Base-by-base conservation (phyloP, 208 protist genomes). In the Wallacemonas sp. region DNA sequence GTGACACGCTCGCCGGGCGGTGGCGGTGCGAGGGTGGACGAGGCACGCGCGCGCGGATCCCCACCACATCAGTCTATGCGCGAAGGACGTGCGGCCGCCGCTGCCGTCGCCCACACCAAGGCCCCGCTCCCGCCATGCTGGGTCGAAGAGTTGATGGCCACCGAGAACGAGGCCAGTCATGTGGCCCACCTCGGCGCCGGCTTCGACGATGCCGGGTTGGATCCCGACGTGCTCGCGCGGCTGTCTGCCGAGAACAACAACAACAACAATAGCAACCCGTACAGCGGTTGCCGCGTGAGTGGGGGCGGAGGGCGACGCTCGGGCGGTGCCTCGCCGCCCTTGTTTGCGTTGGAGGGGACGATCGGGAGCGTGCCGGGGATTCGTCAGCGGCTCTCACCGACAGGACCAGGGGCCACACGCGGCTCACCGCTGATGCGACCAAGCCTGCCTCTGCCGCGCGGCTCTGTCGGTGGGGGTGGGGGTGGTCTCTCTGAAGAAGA, bases 81-180 rank as follows among this genome's bases (percentile, higher is more conserved):
- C 20, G 10, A 59, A 8, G 55, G 18, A 36, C 23, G 28, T 26
- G 26, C 25, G 33, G 55, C 44, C n/a, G 22, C 10, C 16, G n/a
- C 11, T 22, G 44, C n/a, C 16, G n/a, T 18, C 0, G 44, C 10
- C 16, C n/a, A 22, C 1, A 11, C 26, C 5, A 55, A 5, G 18
- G n/a, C 25, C 5, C 57, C 36, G 33, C 16, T 46, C 38, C 36
- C 57, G 26, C 42, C 42, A 29, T 81, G 70, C 65, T 85, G 79
- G 79, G 72, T 85, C 0, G 79, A 85, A 41, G 79, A 85, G 65
- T 63, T 85, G 7, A 65, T 79, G 3, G 76, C 61, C 5, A 57
- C 25, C 26, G 49, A 57, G 28, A 12, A 22, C 44, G 49, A 26
- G 4, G 11, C 49, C 20, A 16, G 20, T 49, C 18, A 49, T 16